A percentile compares a stretch with the other conserved stretches of the same genome.
Evolutionary conservation across 345 rosid genomes (phyloP).

Genomic region (Lepidium aucheri): DNA sequence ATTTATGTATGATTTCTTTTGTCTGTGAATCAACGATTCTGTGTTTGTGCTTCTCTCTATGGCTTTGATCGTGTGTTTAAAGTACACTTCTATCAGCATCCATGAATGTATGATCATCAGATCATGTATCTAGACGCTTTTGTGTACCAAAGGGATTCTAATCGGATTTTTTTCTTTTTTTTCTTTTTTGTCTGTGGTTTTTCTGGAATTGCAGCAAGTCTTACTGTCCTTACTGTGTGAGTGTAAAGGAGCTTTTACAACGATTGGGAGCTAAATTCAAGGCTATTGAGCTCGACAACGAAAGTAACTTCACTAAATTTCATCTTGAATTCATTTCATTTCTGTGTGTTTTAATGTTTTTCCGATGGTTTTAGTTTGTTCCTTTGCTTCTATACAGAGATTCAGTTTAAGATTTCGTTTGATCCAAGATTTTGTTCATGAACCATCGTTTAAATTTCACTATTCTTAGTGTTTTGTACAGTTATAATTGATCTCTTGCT

Average conservation of each 20-base stretch:
- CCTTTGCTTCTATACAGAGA: background rate
- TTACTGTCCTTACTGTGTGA: constrained; percentile 55
- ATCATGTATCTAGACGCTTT: constrained; percentile 6
- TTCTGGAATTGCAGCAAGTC: constrained; percentile 41
- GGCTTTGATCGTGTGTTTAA: background rate
- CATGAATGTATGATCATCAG: background rate
- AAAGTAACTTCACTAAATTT: constrained; percentile 31
- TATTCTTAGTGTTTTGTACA: no score
- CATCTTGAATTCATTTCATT: background rate
- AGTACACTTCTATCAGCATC: background rate
- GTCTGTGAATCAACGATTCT: background rate
- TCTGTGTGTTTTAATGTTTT: background rate
- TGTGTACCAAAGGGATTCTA: constrained; percentile 3
- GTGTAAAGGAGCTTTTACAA: constrained; percentile 57
- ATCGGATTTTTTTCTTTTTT: background rate
- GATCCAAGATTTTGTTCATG: background rate
- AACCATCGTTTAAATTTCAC: no score
- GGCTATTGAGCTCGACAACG: constrained; percentile 52
- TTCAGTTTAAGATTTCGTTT: background rate
- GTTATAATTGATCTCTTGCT: no score
- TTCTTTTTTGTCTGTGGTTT: background rate
- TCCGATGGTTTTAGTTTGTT: background rate
- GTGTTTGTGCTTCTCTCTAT: background rate
- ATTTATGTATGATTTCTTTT: background rate
- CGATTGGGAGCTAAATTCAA: constrained; percentile 45